Conservation (phyloP, 495 filamentous ascomycete species). For the Rhizodiscina lignyota region DNA sequence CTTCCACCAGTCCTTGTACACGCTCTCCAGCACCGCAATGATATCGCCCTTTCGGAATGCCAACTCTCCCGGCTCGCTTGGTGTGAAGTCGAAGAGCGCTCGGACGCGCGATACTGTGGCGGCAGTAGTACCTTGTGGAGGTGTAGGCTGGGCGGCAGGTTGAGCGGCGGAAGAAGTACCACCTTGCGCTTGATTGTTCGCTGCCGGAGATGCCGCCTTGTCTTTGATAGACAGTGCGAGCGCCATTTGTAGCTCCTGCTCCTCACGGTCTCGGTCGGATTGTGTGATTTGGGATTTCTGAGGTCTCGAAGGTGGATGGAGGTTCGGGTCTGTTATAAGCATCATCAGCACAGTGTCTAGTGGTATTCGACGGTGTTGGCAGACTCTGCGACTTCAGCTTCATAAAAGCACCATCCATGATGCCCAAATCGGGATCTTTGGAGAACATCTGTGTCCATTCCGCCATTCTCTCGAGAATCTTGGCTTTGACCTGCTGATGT, state of each 20-base stretch:
- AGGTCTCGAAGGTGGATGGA: slow-evolving; percentile 84
- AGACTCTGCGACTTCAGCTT: slow-evolving; percentile 65
- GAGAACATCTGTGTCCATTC: slow-evolving; percentile 94
- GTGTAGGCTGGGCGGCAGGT: background rate
- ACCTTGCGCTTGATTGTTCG: background rate
- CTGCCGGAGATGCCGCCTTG: slow-evolving; percentile 24
- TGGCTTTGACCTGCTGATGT: slow-evolving; percentile 88
- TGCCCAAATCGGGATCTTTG: slow-evolving; percentile 78
- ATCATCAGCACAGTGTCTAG: slow-evolving; percentile 8
- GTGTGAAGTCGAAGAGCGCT: slow-evolving; percentile 86
- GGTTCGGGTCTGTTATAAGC: slow-evolving; percentile 66
- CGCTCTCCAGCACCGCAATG: slow-evolving; percentile 91
- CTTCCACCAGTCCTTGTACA: slow-evolving; percentile 99
- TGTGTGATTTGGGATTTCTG: slow-evolving; percentile 83
- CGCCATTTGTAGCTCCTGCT: slow-evolving; percentile 95
- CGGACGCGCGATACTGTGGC: slow-evolving; percentile 90
- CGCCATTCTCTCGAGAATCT: slow-evolving; percentile 90
- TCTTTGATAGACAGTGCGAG: slow-evolving; percentile 84
- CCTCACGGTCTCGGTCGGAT: slow-evolving; percentile 81
- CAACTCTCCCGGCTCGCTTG: slow-evolving; percentile 83
- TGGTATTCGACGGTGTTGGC: slow-evolving; percentile 7
- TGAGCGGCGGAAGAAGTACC: background rate
- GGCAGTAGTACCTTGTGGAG: slow-evolving; percentile 55
- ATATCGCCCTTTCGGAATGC: slow-evolving; percentile 95
- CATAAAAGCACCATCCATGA: slow-evolving; percentile 92